phyloP scores from a whole-genome alignment of 805 yeast species.

The Metschnikowia continentalis region DNA sequence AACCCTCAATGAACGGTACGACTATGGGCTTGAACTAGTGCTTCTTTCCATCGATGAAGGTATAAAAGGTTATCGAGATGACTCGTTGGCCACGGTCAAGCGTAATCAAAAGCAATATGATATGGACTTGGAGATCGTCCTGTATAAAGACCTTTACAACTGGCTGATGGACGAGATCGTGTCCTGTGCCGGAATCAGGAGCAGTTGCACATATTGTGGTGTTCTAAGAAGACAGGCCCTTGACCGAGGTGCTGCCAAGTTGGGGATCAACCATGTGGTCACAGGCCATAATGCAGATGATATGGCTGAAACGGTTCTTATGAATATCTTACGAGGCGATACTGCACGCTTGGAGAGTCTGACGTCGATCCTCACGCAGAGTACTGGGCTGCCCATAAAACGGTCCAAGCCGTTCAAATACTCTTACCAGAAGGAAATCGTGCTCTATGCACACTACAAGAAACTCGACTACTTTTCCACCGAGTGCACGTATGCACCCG shows the following conservation, averaged over 20 bases:
- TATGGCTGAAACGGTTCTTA: constrained; percentile 95
- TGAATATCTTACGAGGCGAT: constrained; percentile 96
- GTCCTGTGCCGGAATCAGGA: constrained; percentile 86
- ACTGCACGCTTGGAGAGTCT: constrained; percentile 87
- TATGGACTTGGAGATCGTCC: constrained; percentile 75
- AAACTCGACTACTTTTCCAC: constrained; percentile 94
- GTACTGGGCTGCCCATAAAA: constrained; percentile 82
- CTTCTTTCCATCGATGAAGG: constrained; percentile 93
- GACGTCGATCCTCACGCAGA: constrained; percentile 77
- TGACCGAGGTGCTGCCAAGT: constrained; percentile 89
- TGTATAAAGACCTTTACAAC: constrained; percentile 83
- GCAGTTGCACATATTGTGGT: constrained; percentile 97
- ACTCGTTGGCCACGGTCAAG: constrained; percentile 93
- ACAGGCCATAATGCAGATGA: constrained; percentile 99
- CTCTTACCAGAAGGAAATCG: constrained; percentile 95
- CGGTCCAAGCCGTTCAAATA: constrained; percentile 95
- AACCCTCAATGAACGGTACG: constrained; percentile 78
- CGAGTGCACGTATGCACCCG: constrained; percentile 97
- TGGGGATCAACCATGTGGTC: constrained; percentile 84
- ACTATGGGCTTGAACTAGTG: constrained; percentile 83
- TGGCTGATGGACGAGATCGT: constrained; percentile 99
- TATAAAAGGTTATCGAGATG: constrained; percentile 94
- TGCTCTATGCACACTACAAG: constrained; percentile 93
- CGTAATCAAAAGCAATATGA: constrained; percentile 82
- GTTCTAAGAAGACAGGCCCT: constrained; percentile 94